Evolutionary conservation across 495 filamentous ascomycete genomes (phyloP), one percentile per base, ranked within the genome.

Genomic region (Podospora bellae-mahoneyi): DNA sequence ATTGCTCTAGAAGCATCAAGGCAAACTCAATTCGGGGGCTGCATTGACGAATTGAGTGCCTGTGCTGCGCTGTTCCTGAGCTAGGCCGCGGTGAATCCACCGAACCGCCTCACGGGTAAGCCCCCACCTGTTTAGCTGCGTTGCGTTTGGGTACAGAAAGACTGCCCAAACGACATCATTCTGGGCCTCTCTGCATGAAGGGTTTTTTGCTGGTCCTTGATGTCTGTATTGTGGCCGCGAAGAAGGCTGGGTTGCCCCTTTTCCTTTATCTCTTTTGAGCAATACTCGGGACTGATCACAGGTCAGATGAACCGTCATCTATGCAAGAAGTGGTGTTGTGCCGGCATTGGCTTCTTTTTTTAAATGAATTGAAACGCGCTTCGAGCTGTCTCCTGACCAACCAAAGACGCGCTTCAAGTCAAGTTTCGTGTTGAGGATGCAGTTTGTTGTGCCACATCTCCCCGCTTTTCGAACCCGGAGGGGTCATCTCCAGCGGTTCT

Each of bases 351-450:
- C 68, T 74, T 66, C 70, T 72, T 70, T 77, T 72, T 71, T 70
- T 74, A 77, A 74, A 75, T 74, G 66, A 67, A 77, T 68, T 73
- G 73, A 74, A 73, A 73, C 75, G 72, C 75, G 72, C 75, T 70
- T 72, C 63, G 57, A 60, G 44, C 23, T 60, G 64, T 54, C 59
- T 65, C 66, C 65, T 58, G 68, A 71, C 76, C 76, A 78, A 77
- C 74, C 73, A 74, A 44, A 55, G n/a, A 54, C 74, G 70, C 71
- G 74, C 75, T 68, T 74, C 74, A 48, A 73, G 58, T 55, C 69
- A 39, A 66, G 75, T 78, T 76, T 77, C 72, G 77, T 71, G 74
- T 70, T 27, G 39, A 60, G 64, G 65, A 7, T 34, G 13, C 55
- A 28, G 48, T 63, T 62, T 64, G 16, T 64, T 65, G 66, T 71